A percentile compares a stretch with the other conserved stretches of the same genome.
Conservation (phyloP, 164 flowering plant genomes). For the Nelumbo lutea region DNA sequence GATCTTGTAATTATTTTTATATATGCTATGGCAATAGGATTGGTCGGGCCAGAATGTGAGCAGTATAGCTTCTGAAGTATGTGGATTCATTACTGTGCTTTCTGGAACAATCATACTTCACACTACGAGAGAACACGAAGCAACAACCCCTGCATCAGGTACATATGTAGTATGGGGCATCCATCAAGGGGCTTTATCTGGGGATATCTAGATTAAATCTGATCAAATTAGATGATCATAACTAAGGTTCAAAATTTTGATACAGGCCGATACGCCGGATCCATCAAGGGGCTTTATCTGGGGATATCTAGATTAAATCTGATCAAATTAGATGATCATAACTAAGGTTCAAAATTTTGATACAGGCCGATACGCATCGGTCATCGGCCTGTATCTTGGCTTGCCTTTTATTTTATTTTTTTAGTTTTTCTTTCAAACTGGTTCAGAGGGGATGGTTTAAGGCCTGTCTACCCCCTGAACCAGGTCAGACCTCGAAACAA, state of each 20-base stretch:
- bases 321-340: too few relatives aligned
- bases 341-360: too few relatives aligned
- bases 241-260: too few relatives aligned
- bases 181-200: slow-evolving; percentile 1
- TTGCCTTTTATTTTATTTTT: too few relatives aligned
- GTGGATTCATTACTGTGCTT: slow-evolving; percentile 87
- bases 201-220: not conserved
- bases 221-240: too few relatives aligned
- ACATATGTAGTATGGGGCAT: not conserved
- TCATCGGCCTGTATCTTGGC: too few relatives aligned
- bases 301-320: not conserved
- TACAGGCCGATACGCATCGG: too few relatives aligned
- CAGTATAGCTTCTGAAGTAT: slow-evolving; percentile 85
- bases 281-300: slow-evolving; percentile 1
- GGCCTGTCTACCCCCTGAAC: too few relatives aligned
- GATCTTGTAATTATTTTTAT: not conserved
- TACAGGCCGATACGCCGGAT: not conserved
- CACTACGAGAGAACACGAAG: slow-evolving; percentile 72
- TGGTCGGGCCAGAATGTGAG: slow-evolving; percentile 79
- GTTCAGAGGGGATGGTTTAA: too few relatives aligned
- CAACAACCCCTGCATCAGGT: slow-evolving; percentile 45
- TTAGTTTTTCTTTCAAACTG: too few relatives aligned
- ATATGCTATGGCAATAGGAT: slow-evolving; percentile 44
- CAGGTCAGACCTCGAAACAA: too few relatives aligned
- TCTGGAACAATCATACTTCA: slow-evolving; percentile 90